Conservation (phyloP, 768 basidiomycete species). For the Leccinum fibrillosum region DNA sequence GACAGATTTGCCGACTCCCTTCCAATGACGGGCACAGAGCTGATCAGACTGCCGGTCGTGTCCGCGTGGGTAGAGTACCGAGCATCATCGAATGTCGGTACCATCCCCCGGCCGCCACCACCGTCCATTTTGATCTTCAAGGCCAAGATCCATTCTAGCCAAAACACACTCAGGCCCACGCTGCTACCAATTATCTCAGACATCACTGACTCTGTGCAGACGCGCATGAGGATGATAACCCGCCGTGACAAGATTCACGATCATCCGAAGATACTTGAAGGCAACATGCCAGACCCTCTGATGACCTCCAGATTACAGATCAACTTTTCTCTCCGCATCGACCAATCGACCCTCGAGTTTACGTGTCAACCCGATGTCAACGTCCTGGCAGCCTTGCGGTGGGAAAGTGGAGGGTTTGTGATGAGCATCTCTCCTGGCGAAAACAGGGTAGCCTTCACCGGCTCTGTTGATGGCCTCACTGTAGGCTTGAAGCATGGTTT, state of each 20-base stretch:
- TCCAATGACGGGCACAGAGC: constrained; percentile 48
- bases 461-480: constrained; percentile 77
- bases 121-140: constrained; percentile 76
- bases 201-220: constrained; percentile 65
- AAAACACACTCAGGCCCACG: constrained; percentile 78
- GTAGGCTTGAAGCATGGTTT: constrained; percentile 83
- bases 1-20: constrained; percentile 54
- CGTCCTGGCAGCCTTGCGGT: constrained; percentile 83
- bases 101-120: constrained; percentile 35
- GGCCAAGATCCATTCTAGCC: constrained; percentile 83
- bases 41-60: constrained; percentile 70
- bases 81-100: constrained; percentile 44
- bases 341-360: constrained; percentile 80
- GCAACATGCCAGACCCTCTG: constrained; percentile 11
- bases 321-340: constrained; percentile 86
- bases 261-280: constrained; percentile 9
- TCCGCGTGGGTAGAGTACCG: constrained; percentile 85
- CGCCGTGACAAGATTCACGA: constrained; percentile 17
- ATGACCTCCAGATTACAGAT: constrained; percentile 57
- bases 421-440: constrained; percentile 73
- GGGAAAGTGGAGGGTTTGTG: constrained; percentile 94
- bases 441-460: constrained; percentile 69
- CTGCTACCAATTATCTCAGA: constrained; percentile 84
- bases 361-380: constrained; percentile 91
- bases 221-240: constrained; percentile 58